Conservation (phyloP, 331 rosid species). For the Spiraea crenata region DNA sequence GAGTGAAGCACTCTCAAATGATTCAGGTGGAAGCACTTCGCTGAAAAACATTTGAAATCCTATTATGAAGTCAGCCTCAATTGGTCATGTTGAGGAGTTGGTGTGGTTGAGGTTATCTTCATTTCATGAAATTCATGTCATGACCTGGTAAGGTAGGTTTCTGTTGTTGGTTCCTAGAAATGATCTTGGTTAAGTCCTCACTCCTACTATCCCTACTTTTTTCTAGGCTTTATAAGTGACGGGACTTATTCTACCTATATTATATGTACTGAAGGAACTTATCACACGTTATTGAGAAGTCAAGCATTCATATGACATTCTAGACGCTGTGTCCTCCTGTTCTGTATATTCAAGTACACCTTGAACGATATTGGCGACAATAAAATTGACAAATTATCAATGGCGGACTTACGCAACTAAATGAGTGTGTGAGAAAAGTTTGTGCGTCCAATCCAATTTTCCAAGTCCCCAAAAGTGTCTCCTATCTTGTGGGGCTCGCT, state of each 20-base stretch:
- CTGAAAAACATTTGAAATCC: not conserved
- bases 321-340: too few species aligned
- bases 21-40: constrained; percentile 6
- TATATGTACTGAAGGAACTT: not conserved
- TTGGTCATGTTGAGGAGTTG: not conserved
- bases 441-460: too few species aligned
- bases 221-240: not conserved
- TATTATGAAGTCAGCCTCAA: not conserved
- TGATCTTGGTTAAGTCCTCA: not conserved
- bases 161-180: too few species aligned
- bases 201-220: not conserved
- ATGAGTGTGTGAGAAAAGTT: too few species aligned
- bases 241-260: not conserved
- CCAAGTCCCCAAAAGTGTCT: not conserved
- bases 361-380: too few species aligned
- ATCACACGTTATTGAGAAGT: not conserved
- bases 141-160: not conserved
- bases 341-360: too few species aligned
- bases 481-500: constrained; percentile 7
- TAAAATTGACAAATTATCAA: too few species aligned
- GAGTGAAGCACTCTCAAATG: not conserved
- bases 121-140: not conserved
- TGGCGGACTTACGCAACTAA: too few species aligned
- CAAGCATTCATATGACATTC: not conserved
- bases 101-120: not conserved